A percentile compares a stretch with the other conserved stretches of the same genome.
Conservation (phyloP, 2,329 filamentous ascomycete species). For the Elsinoe arachidis region DNA sequence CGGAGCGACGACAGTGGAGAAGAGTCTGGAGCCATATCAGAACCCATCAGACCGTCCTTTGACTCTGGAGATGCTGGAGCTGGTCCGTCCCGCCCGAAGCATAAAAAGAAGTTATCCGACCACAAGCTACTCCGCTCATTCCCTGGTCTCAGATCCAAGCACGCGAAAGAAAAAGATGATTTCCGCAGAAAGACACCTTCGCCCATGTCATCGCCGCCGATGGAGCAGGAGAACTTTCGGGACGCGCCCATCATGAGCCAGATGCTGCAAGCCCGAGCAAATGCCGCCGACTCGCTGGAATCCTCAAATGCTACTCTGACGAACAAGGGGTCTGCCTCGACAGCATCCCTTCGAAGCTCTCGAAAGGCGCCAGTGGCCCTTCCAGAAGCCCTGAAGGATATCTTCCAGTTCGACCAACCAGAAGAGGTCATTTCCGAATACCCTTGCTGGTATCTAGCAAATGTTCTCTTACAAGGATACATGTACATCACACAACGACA, state of each 20-base stretch:
- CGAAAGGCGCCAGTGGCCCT: slow-evolving; percentile 13
- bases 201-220: slow-evolving; percentile 20
- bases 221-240: slow-evolving; percentile 31
- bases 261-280: slow-evolving; percentile 41
- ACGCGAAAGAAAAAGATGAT: slow-evolving; percentile 25
- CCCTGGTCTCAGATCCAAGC: slow-evolving; percentile 43
- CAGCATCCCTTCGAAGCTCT: not conserved
- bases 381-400: slow-evolving; percentile 32
- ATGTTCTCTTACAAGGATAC: slow-evolving; percentile 83
- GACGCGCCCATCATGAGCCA: slow-evolving; percentile 66
- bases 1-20: slow-evolving; percentile 15
- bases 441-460: slow-evolving; percentile 87
- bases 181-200: slow-evolving; percentile 13
- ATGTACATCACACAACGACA: slow-evolving; percentile 92
- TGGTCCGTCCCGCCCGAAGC: slow-evolving; percentile 29
- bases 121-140: slow-evolving; percentile 59
- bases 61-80: slow-evolving; percentile 21
- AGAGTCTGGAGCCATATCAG: slow-evolving; percentile 8
- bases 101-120: slow-evolving; percentile 55
- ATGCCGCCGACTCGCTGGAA: slow-evolving; percentile 22
- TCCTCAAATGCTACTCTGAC: slow-evolving; percentile 21
- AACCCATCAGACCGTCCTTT: not conserved
- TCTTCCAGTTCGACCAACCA: slow-evolving; percentile 71
- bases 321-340: slow-evolving; percentile 19
- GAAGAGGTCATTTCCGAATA: slow-evolving; percentile 75